Percentiles rank a stretch among this genome's conserved stretches.
These are phyloP conservation scores for Marchantia paleacea DNA, from an alignment of 225 moss, liverwort and hornwort species.

Conservation along the genomic window DNA sequence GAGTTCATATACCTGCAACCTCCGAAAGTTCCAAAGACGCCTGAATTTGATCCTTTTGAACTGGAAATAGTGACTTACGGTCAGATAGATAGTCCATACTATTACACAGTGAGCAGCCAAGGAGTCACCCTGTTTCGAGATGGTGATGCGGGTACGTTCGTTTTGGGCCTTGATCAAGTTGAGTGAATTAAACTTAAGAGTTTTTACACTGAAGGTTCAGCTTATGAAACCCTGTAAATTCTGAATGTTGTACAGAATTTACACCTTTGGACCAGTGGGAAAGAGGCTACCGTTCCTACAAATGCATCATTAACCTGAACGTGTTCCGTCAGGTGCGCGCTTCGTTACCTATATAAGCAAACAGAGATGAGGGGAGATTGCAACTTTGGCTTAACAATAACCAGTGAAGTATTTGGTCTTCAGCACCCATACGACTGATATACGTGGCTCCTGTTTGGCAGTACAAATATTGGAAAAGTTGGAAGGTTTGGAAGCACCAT, in stretches of 20 bases:
- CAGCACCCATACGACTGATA: background rate
- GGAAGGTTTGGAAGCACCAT: constrained; percentile 78
- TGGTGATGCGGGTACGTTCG: constrained; percentile 55
- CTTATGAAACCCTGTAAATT: background rate
- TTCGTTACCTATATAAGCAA: no score
- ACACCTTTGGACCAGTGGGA: constrained; percentile 84
- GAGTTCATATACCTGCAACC: constrained; percentile 89
- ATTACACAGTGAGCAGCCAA: constrained; percentile 76
- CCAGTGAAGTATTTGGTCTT: background rate
- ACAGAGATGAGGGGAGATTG: background rate
- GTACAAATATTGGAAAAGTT: constrained; percentile 87
- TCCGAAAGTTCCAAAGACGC: constrained; percentile 40
- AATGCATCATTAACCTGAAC: constrained; percentile 68
- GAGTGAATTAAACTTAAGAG: background rate
- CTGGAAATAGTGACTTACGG: constrained; percentile 78
- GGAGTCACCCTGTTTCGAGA: constrained; percentile 74
- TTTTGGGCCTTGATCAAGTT: background rate
- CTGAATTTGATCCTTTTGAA: constrained; percentile 78
- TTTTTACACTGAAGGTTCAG: background rate
- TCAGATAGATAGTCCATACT: constrained; percentile 58
- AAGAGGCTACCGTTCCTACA: constrained; percentile 62
- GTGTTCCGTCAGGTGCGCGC: constrained; percentile 63
- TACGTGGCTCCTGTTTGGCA: constrained; percentile 16
- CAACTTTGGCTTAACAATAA: background rate
- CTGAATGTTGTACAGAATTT: constrained; percentile 50